A percentile compares a stretch with the other conserved stretches of the same genome.
Conservation (phyloP, 768 basidiomycete species). For the Boletus rubroflammeus region DNA sequence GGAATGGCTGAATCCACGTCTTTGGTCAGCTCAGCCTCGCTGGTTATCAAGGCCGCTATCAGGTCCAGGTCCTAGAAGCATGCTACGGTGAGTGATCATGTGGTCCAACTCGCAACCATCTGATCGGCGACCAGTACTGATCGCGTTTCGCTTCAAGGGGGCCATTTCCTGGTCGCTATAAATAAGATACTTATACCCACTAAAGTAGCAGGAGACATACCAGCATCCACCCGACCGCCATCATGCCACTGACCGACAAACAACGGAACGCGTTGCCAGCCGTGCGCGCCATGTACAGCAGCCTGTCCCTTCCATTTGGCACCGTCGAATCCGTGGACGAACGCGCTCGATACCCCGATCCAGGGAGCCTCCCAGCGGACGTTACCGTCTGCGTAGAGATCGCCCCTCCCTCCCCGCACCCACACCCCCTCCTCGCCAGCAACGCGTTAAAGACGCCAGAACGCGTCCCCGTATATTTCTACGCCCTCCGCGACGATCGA, state of each 20-base stretch:
- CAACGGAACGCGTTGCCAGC: conserved; percentile 10
- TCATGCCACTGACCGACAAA: conserved; percentile 13
- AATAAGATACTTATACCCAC: neutral
- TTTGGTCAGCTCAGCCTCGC: neutral
- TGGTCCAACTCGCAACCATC: neutral
- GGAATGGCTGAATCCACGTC: neutral
- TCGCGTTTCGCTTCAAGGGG: neutral
- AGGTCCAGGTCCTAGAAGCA: neutral
- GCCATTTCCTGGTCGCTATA: neutral
- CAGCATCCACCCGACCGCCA: neutral
- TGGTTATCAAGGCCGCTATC: neutral
- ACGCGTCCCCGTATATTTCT: conserved; percentile 24
- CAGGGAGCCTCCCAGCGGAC: conserved; percentile 6
- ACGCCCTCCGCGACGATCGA: neutral
- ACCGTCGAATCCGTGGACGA: conserved; percentile 12
- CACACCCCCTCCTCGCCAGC: neutral
- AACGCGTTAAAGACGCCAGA: conserved; percentile 11
- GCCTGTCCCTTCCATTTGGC: neutral
- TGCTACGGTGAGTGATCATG: neutral
- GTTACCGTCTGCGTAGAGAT: conserved; percentile 14
- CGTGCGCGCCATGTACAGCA: neutral
- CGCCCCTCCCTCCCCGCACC: conserved; percentile 9
- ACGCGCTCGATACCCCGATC: conserved; percentile 5
- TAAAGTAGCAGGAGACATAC: neutral
- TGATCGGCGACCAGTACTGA: neutral